phyloP scores from a whole-genome alignment of 371 early-diverging fungal genomes.

The Mortierella sp. region DNA sequence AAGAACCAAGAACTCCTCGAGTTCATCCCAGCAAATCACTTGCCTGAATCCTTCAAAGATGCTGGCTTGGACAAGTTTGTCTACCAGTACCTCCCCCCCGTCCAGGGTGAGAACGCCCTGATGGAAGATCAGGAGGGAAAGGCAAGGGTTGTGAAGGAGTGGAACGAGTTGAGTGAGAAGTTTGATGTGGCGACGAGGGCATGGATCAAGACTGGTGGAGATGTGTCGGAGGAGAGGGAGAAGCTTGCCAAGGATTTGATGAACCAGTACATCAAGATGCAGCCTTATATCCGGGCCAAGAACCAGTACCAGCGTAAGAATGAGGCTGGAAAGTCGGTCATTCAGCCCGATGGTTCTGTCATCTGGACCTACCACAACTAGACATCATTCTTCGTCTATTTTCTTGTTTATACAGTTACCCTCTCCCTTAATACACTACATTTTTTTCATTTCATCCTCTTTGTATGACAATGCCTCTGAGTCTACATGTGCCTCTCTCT shows the following conservation, averaged over 20 bases:
- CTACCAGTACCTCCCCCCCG: constrained; percentile 44
- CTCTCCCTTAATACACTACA: not conserved
- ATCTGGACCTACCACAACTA: constrained; percentile 49
- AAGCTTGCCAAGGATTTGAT: constrained; percentile 42
- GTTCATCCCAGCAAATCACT: constrained; percentile 65
- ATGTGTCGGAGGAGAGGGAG: constrained; percentile 36
- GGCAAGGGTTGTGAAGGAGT: constrained; percentile 44
- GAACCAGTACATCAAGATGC: constrained; percentile 43
- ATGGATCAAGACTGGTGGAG: constrained; percentile 25
- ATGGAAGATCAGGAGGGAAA: constrained; percentile 37
- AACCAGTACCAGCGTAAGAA: constrained; percentile 59
- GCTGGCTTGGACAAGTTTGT: constrained; percentile 58
- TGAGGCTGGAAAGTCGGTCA: constrained; percentile 25
- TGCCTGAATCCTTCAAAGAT: constrained; percentile 56
- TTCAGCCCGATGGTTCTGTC: constrained; percentile 35
- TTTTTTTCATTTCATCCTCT: not conserved
- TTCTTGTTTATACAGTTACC: not conserved
- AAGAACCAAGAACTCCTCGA: constrained; percentile 70
- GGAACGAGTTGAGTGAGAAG: constrained; percentile 46
- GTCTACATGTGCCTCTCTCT: not conserved
- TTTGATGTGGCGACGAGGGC: constrained; percentile 58
- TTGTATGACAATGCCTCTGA: too few relatives aligned
- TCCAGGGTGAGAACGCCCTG: constrained; percentile 45
- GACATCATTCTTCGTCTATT: not conserved
- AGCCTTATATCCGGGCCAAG: constrained; percentile 59